Evolutionary conservation across 208 protist species (phyloP).

Genomic region (Giardia muris): DNA sequence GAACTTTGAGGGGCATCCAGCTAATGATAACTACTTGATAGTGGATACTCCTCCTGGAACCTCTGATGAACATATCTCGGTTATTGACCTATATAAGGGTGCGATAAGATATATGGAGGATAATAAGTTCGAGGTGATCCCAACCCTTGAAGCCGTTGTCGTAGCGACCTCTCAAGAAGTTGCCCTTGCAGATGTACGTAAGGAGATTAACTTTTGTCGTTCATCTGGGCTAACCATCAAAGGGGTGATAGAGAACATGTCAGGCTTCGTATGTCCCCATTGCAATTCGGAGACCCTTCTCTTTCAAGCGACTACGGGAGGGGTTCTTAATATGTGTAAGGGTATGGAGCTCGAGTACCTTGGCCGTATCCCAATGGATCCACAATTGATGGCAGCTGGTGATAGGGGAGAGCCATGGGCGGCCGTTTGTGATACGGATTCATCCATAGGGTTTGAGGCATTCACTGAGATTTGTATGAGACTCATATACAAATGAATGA

Average conservation of each 20-base stretch:
- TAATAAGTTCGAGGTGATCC: not conserved
- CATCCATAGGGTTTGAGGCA: not conserved
- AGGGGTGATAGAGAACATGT: conserved; percentile 99
- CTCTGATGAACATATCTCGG: conserved; percentile 61
- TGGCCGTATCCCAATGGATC: not conserved
- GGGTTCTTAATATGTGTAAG: conserved; percentile 7
- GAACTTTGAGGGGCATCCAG: not conserved
- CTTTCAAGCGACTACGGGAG: not conserved
- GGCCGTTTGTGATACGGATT: not conserved
- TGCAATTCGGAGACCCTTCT: conserved; percentile 13
- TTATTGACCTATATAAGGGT: conserved; percentile 20
- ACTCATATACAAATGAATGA: not conserved
- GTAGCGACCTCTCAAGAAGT: conserved; percentile 55
- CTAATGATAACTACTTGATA: conserved; percentile 81
- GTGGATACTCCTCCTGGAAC: conserved; percentile 98
- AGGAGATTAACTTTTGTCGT: conserved; percentile 91
- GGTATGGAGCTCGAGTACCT: not conserved
- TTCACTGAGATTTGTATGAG: not conserved
- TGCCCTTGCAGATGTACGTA: conserved; percentile 82
- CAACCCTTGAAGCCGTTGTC: conserved; percentile 24
- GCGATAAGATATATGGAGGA: not conserved
- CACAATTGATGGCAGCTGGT: not conserved
- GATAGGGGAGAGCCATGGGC: not conserved
- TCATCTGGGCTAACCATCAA: conserved; percentile 76
- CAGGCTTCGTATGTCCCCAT: conserved; percentile 56